Conservation (phyloP, 1,139 yeast species). For the Taphrina flavorubra region DNA sequence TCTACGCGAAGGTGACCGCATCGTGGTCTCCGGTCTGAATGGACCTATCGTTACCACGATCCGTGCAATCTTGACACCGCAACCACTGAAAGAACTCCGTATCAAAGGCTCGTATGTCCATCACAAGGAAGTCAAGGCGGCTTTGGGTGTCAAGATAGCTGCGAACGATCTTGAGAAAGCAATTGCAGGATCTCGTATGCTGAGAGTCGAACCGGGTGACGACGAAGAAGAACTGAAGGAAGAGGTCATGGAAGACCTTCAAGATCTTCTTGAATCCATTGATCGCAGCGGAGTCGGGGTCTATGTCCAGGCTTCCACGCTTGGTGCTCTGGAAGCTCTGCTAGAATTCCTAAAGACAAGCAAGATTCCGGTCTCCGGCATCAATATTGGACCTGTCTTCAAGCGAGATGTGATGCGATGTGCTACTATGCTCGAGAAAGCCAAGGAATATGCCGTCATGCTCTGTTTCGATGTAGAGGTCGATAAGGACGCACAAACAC, state of each 20-base stretch:
- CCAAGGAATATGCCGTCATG: constrained; percentile 95
- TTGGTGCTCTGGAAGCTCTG: constrained; percentile 96
- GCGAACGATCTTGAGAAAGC: constrained; percentile 98
- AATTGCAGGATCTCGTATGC: constrained; percentile 95
- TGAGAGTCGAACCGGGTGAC: constrained; percentile 95
- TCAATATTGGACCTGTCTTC: constrained; percentile 96
- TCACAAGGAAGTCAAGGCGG: constrained; percentile 97
- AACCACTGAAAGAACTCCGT: constrained; percentile 94
- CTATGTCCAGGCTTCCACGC: constrained; percentile 96
- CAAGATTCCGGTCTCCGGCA: constrained; percentile 88
- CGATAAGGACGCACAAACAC: constrained; percentile 97
- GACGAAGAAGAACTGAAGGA: constrained; percentile 98
- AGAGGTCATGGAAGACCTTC: constrained; percentile 97
- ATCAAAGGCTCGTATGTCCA: constrained; percentile 78
- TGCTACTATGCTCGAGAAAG: constrained; percentile 92
- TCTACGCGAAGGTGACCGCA: constrained; percentile 89
- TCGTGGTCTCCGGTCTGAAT: constrained; percentile 95
- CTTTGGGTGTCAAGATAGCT: constrained; percentile 97
- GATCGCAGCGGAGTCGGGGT: constrained; percentile 96
- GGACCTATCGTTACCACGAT: constrained; percentile 99
- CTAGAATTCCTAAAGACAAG: constrained; percentile 95
- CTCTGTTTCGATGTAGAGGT: constrained; percentile 96
- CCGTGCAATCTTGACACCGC: constrained; percentile 95
- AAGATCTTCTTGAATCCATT: constrained; percentile 91
- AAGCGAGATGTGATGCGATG: constrained; percentile 99